These are phyloP conservation scores for Elsinoe necatrix DNA, from an alignment of 2,329 filamentous ascomycete species.

Conservation along the genomic window DNA sequence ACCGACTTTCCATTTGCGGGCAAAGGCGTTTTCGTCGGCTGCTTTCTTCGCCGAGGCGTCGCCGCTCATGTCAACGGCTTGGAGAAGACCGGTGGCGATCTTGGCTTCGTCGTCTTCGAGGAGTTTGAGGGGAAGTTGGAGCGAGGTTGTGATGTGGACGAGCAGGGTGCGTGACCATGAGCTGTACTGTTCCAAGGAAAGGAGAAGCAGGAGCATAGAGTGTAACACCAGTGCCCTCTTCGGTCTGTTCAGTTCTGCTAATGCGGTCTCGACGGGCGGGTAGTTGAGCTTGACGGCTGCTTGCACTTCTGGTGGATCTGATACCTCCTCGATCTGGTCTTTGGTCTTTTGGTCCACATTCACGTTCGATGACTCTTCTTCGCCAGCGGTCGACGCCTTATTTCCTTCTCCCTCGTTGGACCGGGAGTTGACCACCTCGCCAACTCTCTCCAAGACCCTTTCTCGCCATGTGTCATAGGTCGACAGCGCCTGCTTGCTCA, in stretches of 20 bases:
- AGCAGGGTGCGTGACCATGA: conserved; percentile 31
- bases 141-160: conserved; percentile 28
- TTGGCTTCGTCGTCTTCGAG: conserved; percentile 48
- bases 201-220: conserved; percentile 31
- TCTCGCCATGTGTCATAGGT: conserved; percentile 78
- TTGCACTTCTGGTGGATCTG: conserved; percentile 20
- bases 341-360: conserved; percentile 19
- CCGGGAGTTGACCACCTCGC: conserved; percentile 50
- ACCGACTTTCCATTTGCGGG: conserved; percentile 71
- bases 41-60: conserved; percentile 69
- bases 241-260: conserved; percentile 29
- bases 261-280: conserved; percentile 31
- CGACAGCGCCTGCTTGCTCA: conserved; percentile 60
- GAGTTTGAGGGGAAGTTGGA: conserved; percentile 27
- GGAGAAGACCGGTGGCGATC: conserved; percentile 64
- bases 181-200: conserved; percentile 34
- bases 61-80: conserved; percentile 69
- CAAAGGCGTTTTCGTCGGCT: conserved; percentile 55
- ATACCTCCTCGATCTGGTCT: conserved; percentile 21
- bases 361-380: conserved; percentile 16
- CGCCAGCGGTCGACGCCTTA: conserved; percentile 17
- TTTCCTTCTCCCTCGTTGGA: conserved; percentile 26
- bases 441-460: conserved; percentile 59
- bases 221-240: conserved; percentile 31
- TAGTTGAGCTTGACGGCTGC: conserved; percentile 27